Evolutionary conservation across 768 basidiomycete genomes (phyloP), one percentile per base, ranked within the genome.

Genomic region (Boletus reticulatus): DNA sequence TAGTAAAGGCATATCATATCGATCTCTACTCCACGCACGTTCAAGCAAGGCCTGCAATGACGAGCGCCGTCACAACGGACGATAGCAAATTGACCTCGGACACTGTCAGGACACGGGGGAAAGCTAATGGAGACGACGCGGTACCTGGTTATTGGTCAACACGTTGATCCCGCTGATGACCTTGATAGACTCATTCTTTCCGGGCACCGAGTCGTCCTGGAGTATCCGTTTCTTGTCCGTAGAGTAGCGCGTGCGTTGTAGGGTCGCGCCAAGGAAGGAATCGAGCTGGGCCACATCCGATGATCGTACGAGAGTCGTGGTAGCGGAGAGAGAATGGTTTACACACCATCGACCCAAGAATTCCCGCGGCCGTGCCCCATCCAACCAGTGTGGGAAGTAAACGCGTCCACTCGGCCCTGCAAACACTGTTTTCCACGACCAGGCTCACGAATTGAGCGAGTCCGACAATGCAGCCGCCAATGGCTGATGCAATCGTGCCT

Each of bases 141-240:
- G 74, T 62, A 88, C 92, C 74, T 92, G 89, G 61, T 90, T 93
- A 63, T 96, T 96, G n/a, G 83, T 84, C 54, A 96, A 75, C 16
- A 94, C 45, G 55, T 90, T 76, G 55, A 79, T 57, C 1, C 94
- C 93, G 38, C 78, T 78, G 42, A 84, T 76, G 47, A 82, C 74
- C 61, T 81, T 83, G 52, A 88, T 72, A 12, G 82, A 76, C 53
- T 82, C 78, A 13, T 74, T 71, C 44, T 52, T 53, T 16, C 65
- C 67, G 34, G 58, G 59, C 12, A 69, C 67, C 1, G 73, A 70
- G 14, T 74, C 76, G 60, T 89, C 84, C 46, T 86, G 84, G 14
- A 92, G 75, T 47, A 97, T 78, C 43, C 80, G 73, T 62, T 84
- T 84, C 59, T 78, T 80, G 20, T 75, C 73, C 43, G 73, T 73